Evolutionary conservation across 2,329 filamentous ascomycete genomes (phyloP).

Genomic region (Aureobasidium sp.): DNA sequence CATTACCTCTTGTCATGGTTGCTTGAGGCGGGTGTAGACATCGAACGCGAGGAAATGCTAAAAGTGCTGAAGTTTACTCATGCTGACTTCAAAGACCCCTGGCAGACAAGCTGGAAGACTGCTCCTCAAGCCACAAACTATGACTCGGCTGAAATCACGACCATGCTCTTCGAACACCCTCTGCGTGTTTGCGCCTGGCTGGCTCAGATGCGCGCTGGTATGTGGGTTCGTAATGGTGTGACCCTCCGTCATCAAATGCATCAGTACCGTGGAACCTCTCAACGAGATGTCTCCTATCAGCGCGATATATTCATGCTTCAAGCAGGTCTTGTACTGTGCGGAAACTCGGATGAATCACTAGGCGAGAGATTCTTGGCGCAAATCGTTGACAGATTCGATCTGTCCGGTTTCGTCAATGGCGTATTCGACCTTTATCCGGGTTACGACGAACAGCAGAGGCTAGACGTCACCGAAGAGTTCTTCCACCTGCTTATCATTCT

Average conservation of each 20-base stretch:
- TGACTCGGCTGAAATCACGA: constrained; percentile 16
- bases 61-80: constrained; percentile 65
- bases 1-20: constrained; percentile 97
- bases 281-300: constrained; percentile 88
- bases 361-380: constrained; percentile 65
- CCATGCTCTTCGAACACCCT: constrained; percentile 75
- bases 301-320: constrained; percentile 92
- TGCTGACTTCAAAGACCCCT: constrained; percentile 54
- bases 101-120: constrained; percentile 20
- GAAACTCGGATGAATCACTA: constrained; percentile 54
- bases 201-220: constrained; percentile 94
- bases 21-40: constrained; percentile 76
- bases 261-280: constrained; percentile 82
- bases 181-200: constrained; percentile 92
- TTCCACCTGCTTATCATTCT: constrained; percentile 87
- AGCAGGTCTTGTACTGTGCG: constrained; percentile 78
- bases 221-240: constrained; percentile 98
- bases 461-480: constrained; percentile 94
- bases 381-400: constrained; percentile 84
- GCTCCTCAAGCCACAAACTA: not conserved
- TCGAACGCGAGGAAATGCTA: constrained; percentile 60
- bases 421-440: constrained; percentile 66
- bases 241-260: constrained; percentile 92
- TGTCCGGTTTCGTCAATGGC: constrained; percentile 80
- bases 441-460: constrained; percentile 78